Evolutionary conservation across 2,329 filamentous ascomycete species (phyloP), one percentile per base, ranked within the genome.

Genomic region (Emericellopsis cladophorae): DNA sequence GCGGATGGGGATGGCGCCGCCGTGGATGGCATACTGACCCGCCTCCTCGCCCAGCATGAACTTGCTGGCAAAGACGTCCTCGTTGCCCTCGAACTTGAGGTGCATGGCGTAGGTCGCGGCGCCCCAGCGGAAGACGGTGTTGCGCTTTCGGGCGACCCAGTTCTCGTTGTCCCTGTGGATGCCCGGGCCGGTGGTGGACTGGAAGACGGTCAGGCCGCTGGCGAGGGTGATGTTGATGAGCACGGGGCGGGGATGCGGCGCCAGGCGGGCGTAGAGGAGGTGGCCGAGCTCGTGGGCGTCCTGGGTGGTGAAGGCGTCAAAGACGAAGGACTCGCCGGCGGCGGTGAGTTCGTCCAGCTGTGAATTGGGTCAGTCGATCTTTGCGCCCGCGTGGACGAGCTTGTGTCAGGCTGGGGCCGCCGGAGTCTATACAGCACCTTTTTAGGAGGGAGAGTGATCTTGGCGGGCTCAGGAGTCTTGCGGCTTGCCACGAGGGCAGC

Each of bases 11-110:
- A 85, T 76, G 0, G 70, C 85, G 18, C 85, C 85, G 0, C 85
- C 85, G 57, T 89, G 83, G 46, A 88, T 83, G 1, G 84, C 84
- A 64, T 84, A 90, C 26, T 74, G 65, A 41, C 69, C 67, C 2
- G 69, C 71, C 14, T 67, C 66, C 39, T 69, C 70, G 6, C 72
- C 69, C 52, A 89, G 62, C 29, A 70, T 77, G 53, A 74, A 84
- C 55, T 82, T 81, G 26, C 68, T 66, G 33, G 70, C 68, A 57
- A 90, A 88, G 3, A 62, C 65, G 21, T 54, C 64, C 61, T 87
- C 80, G 46, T 87, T 71, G 10, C 75, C 74, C 1, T 52, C 55
- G 47, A 78, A 78, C 63, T 84, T 84, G 57, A 76, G 74, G 46
- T 74, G 68, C 74, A 87, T 74, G 44, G 76, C 72, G 81, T 81